Percentiles rank a stretch among this genome's conserved stretches.
These are phyloP conservation scores for Bullera alba DNA, from an alignment of 768 basidiomycete species.

Conservation along the genomic window DNA sequence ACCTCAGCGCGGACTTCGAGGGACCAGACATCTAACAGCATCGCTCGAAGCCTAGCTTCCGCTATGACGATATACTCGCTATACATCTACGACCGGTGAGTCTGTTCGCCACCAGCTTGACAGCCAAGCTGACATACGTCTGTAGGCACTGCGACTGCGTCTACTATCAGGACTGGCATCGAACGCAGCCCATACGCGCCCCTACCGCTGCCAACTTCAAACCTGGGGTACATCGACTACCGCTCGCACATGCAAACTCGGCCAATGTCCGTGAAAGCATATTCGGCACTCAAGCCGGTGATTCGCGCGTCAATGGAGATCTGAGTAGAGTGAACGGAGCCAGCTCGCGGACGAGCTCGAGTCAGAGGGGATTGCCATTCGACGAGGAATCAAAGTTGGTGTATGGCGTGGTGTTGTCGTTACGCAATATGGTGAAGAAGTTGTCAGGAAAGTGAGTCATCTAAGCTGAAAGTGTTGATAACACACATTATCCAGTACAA, in stretches of 20 bases:
- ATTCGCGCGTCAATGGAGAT: constrained; percentile 16
- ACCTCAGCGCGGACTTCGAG: too few species aligned
- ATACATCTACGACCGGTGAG: constrained; percentile 85
- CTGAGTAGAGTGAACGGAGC: background rate
- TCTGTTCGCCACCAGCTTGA: constrained; percentile 3
- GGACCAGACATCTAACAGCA: background rate
- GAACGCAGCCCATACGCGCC: constrained; percentile 63
- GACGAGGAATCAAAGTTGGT: constrained; percentile 97
- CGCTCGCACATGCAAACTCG: constrained; percentile 46
- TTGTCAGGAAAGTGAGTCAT: constrained; percentile 68
- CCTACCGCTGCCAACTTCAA: constrained; percentile 64
- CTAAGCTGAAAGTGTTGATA: background rate
- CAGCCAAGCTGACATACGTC: background rate
- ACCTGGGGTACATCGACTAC: constrained; percentile 69
- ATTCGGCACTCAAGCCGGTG: constrained; percentile 24
- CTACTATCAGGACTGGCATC: constrained; percentile 94
- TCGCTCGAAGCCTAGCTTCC: background rate
- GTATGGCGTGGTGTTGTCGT: constrained; percentile 84
- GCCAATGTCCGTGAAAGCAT: constrained; percentile 23
- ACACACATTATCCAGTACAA: background rate
- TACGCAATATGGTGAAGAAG: constrained; percentile 93
- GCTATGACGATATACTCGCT: constrained; percentile 82
- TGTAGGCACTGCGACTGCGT: constrained; percentile 80
- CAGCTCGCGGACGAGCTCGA: constrained; percentile 2
- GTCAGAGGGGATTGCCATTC: constrained; percentile 60